Base-by-base conservation (phyloP, 306 rosid species). In the Cicer judaicum region DNA sequence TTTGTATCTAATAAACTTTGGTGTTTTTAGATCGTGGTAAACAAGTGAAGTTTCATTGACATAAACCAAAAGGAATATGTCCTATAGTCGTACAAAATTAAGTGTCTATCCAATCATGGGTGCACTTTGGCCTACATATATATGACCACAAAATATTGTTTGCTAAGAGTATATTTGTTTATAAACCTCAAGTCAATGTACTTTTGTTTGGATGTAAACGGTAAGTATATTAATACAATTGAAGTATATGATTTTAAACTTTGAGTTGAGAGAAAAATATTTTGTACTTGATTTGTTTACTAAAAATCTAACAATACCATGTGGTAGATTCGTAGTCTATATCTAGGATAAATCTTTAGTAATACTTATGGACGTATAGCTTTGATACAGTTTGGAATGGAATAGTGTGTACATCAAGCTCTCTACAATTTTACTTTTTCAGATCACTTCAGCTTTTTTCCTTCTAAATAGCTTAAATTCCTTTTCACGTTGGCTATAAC, bases 261-360 rank as follows among this genome's bases (percentile, higher is more conserved):
- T 70, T 21, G 64, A 48, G 78, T 73, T 74, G 85, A 84, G 90
- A 80, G 89, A 84, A 83, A 84, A 76, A 84, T 81, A 80, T 85
- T 66, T 82, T 76, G 82, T 83, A 84, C 84, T 90, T 79, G 88
- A 87, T 84, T 72, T 88, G 84, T 79, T 29, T 76, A 75, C 73
- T 18, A 60, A 79, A 81, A 81, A 78, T 74, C 80, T 80, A 82
- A 79, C 96, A 83, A 85, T 9, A 78, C 75, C 97, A 90, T 93
- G 97, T 90, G 96, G 80, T 70, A 61, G 95, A 90, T 93, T 93
- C 98, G 78, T 38, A 34, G 79, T 68, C 89, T 90, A 85, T 56
- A 62, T 54, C 69, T 82, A 79, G 87, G 85, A 73, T 77, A 78
- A 68, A 81, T 85, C 87, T 81, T 65, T 68, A 62, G 49, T 63